Evolutionary conservation across 495 filamentous ascomycete genomes (phyloP), one percentile per base, ranked within the genome.

Genomic region (Daldinia loculata): DNA sequence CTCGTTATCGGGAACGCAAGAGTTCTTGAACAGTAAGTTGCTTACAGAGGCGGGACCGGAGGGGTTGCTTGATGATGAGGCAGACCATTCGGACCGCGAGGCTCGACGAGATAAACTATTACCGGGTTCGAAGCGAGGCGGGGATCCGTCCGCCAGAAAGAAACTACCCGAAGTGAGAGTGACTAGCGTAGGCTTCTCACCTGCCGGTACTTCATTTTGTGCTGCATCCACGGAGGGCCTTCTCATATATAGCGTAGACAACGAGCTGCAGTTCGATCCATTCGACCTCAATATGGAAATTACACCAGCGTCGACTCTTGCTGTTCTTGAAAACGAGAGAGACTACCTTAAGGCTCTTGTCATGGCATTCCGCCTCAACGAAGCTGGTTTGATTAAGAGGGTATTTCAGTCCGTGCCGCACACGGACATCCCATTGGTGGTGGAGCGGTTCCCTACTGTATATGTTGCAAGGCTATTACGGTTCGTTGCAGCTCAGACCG

Each of bases 361-460:
- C 63, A 98, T 98, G 95, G 92, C 94, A 0, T 98, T 99, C 85
- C 91, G 95, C 0, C 86, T 99, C 41, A 97, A 97, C 80, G 90
- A 95, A 74, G 83, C 84, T 2, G 85, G 86, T 55, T 83, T 98
- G 26, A 87, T 97, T 56, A 89, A 90, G 63, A 87, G 87, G 27
- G 93, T 98, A 11, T 98, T 97, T 80, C 92, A 95, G 81, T 84
- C 87, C 2, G 91, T 93, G 39, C 94, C 96, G 17, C 84, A 89
- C 38, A 80, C 83, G 15, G 92, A 93, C 72, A 92, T 99, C 63
- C 65, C 85, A 14, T 87, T 95, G 53, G 90, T 97, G 1, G 92
- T 95, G 41, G 86, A 88, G 52, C 86, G 91, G 15, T 81, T 98
- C 45, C 95, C 95, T 6, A 85, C 85, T 0, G 92, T 97, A n/a